Conservation (phyloP, 179 eudicot species). For the Kewa caespitosa region DNA sequence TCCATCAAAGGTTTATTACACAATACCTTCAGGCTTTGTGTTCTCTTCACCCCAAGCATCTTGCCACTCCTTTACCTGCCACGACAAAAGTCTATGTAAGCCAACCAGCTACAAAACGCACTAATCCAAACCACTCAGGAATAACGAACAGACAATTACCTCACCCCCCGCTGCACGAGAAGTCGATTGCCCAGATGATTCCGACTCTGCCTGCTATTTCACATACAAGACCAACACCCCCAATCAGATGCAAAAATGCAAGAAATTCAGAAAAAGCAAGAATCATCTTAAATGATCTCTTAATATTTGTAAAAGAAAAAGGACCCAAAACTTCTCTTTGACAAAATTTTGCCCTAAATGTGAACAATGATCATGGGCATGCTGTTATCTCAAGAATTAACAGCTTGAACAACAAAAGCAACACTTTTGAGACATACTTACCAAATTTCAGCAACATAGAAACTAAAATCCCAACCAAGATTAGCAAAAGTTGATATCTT, state of each 20-base stretch:
- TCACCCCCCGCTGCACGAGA: conserved; percentile 18
- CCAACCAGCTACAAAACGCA: not conserved
- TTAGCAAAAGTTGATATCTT: not conserved
- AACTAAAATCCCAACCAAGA: not conserved
- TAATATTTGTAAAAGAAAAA: not conserved
- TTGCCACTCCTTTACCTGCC: conserved; percentile 33
- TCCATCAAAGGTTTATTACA: not conserved
- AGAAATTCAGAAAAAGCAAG: not conserved
- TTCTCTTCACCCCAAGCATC: conserved; percentile 32
- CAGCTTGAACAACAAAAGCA: not conserved
- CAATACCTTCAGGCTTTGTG: conserved; percentile 24
- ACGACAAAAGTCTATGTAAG: not conserved
- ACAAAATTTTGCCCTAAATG: not conserved
- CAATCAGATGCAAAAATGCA: conserved; percentile 21
- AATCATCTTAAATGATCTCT: not conserved
- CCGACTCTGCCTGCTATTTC: conserved; percentile 31
- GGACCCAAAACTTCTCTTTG: not conserved
- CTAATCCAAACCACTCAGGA: not conserved
- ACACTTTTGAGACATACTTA: not conserved
- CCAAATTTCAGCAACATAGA: not conserved
- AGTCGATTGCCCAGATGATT: conserved; percentile 25
- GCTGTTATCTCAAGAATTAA: not conserved
- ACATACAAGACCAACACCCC: conserved; percentile 4
- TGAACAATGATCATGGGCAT: not conserved
- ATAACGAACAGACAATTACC: conserved; percentile 17